Conservation (phyloP, 495 filamentous ascomycete genomes). For the Xylaria intraflava region DNA sequence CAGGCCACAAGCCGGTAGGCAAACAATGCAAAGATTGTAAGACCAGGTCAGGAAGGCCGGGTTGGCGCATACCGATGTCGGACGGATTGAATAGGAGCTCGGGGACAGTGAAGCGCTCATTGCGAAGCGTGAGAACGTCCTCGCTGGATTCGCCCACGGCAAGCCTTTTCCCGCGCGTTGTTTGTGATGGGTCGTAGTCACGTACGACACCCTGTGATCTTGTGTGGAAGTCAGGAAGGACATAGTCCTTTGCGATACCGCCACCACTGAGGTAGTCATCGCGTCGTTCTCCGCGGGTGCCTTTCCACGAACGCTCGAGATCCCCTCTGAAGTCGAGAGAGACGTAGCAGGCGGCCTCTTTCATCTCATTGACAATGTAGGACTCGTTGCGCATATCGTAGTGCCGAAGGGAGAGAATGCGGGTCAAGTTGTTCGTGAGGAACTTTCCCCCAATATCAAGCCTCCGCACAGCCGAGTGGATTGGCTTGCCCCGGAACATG, state of each 20-base stretch:
- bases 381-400: slow-evolving; percentile 93
- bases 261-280: slow-evolving; percentile 43
- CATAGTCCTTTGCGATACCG: slow-evolving; percentile 84
- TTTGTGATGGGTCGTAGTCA: slow-evolving; percentile 61
- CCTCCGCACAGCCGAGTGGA: slow-evolving; percentile 76
- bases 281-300: slow-evolving; percentile 50
- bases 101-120: slow-evolving; percentile 86
- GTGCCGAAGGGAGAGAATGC: slow-evolving; percentile 80
- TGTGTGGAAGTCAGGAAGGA: slow-evolving; percentile 84
- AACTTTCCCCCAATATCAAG: slow-evolving; percentile 90
- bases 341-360: slow-evolving; percentile 82
- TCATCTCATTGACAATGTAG: slow-evolving; percentile 90
- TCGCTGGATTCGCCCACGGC: slow-evolving; percentile 57
- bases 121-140: slow-evolving; percentile 78
- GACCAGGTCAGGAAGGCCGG: slow-evolving; percentile 72
- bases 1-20: slow-evolving; percentile 68
- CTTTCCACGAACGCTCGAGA: slow-evolving; percentile 79
- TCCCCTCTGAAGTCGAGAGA: slow-evolving; percentile 71
- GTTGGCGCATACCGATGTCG: slow-evolving; percentile 82
- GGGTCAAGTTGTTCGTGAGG: slow-evolving; percentile 89
- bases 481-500: slow-evolving; percentile 67
- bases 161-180: slow-evolving; percentile 51
- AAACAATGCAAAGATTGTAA: slow-evolving; percentile 72
- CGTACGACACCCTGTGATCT: slow-evolving; percentile 65
- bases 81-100: slow-evolving; percentile 82